phyloP scores from a whole-genome alignment of 768 basidiomycete genomes.

The Piloderma croceum region DNA sequence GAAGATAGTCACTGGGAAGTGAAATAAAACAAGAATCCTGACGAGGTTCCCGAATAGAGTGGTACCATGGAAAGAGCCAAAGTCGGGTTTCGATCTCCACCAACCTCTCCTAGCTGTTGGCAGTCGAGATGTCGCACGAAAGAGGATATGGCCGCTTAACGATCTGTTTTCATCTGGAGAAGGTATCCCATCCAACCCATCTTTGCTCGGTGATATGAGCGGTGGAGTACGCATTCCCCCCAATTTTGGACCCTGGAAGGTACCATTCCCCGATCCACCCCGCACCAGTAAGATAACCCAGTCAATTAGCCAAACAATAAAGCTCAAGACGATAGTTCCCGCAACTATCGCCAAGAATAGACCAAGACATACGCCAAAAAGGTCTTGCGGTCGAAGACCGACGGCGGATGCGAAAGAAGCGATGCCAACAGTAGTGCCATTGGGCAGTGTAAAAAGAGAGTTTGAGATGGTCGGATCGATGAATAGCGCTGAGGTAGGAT shows the following conservation, averaged over 20 bases:
- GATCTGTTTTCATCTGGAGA: constrained; percentile 48
- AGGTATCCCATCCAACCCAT: constrained; percentile 36
- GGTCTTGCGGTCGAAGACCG: constrained; percentile 75
- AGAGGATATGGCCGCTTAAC: constrained; percentile 36
- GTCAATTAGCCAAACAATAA: constrained; percentile 71
- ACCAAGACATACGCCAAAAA: constrained; percentile 76
- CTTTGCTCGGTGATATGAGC: constrained; percentile 44
- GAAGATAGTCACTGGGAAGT: constrained; percentile 90
- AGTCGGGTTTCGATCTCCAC: constrained; percentile 53
- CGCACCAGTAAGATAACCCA: constrained; percentile 37
- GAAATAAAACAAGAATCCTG: constrained; percentile 86
- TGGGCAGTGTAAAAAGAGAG: constrained; percentile 64
- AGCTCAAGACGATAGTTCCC: constrained; percentile 62
- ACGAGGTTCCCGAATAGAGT: constrained; percentile 88
- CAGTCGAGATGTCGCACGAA: constrained; percentile 34
- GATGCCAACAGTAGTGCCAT: constrained; percentile 56
- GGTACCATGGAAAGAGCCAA: constrained; percentile 75
- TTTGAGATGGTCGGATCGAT: constrained; percentile 67
- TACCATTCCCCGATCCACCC: constrained; percentile 11
- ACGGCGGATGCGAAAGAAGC: constrained; percentile 79
- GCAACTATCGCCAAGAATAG: constrained; percentile 79
- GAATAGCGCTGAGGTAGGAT: constrained; percentile 70
- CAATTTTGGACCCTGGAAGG: constrained; percentile 9
- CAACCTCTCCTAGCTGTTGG: constrained; percentile 30
- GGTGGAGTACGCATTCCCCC: constrained; percentile 30